Conservation (phyloP, 345 rosid genomes). For the Triadica sebifera region DNA sequence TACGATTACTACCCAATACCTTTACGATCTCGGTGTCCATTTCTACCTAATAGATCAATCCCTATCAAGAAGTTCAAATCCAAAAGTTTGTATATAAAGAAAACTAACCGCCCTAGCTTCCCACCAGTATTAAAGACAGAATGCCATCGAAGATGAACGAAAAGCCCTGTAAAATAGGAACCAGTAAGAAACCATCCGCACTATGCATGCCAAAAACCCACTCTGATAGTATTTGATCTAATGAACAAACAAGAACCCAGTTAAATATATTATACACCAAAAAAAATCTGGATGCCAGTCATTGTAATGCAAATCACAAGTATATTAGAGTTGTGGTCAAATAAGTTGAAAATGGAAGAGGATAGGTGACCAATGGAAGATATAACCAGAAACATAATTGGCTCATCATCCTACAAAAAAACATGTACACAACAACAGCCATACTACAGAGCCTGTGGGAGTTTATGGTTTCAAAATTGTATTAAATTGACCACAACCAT, state of each 20-base stretch:
- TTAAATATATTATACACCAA: background rate
- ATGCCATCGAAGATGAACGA: constrained; percentile 28
- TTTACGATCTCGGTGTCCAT: constrained; percentile 47
- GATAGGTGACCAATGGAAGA: too few species aligned
- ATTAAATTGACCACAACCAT: too few species aligned
- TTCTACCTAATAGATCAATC: constrained; percentile 40
- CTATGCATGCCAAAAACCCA: background rate
- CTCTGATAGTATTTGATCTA: background rate
- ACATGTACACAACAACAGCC: too few species aligned
- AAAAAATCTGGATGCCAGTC: background rate
- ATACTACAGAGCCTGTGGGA: too few species aligned
- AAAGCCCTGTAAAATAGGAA: constrained; percentile 35
- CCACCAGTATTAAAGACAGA: constrained; percentile 41
- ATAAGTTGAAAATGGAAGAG: too few species aligned
- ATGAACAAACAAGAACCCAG: background rate
- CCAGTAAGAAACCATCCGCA: background rate
- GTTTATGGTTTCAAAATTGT: too few species aligned
- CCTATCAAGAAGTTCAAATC: constrained; percentile 50
- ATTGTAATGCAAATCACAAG: background rate
- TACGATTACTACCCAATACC: constrained; percentile 27
- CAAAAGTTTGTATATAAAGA: constrained; percentile 37
- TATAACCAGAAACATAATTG: too few species aligned
- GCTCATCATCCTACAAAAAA: too few species aligned
- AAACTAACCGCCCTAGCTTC: constrained; percentile 31
- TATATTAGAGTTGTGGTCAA: background rate